Base-by-base conservation (phyloP, 2,329 filamentous ascomycete species). In the Rhynchosporium agropyri region DNA sequence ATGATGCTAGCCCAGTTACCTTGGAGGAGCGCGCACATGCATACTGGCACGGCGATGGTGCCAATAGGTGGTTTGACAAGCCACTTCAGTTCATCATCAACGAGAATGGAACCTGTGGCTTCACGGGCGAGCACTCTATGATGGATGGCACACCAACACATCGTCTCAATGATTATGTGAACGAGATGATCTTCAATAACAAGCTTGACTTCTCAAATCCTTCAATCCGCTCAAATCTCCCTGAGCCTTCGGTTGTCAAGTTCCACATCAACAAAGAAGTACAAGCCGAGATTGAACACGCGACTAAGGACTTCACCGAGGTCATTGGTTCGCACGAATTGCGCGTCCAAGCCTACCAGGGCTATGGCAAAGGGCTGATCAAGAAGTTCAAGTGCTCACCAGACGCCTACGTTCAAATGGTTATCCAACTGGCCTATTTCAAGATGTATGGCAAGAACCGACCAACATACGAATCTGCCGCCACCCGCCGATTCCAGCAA, bases 381-480 rank as follows among this genome's bases (percentile, higher is more conserved):
- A 99, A 99, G 87, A 96, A 97, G 79, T 98, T 99, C 87, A 96
- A 92, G 81, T 97, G 91, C 85, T 96, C 91, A 31, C 95, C 95
- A 36, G 96, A 99, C 73, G 95, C 94, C 38, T 99, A 96, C 77
- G 92, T 98, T 48, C 95, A 99, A 79, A 95, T 99, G 92, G 81
- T 97, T 76, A 99, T 99, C 76, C 95, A 99, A 78, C 87, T 98
- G 59, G 95, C 95, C 45, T 99, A 99, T 83, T 89, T 89, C 84
- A 98, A 98, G 81, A 97, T 99, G 91, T 97, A 96, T 79, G 95
- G 95, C 82, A 92, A 93, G 83, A 97, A 93, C 83, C 86, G 95
- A 3, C 95, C 95, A 1, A 99, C 96, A 0, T 99, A 99, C 81
- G 95, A 99, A 79, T 97, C 93, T 4, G 95, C 95, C 29, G 89